Base-by-base conservation (phyloP, 2,329 filamentous ascomycete species). In the Aspergillus candidus region DNA sequence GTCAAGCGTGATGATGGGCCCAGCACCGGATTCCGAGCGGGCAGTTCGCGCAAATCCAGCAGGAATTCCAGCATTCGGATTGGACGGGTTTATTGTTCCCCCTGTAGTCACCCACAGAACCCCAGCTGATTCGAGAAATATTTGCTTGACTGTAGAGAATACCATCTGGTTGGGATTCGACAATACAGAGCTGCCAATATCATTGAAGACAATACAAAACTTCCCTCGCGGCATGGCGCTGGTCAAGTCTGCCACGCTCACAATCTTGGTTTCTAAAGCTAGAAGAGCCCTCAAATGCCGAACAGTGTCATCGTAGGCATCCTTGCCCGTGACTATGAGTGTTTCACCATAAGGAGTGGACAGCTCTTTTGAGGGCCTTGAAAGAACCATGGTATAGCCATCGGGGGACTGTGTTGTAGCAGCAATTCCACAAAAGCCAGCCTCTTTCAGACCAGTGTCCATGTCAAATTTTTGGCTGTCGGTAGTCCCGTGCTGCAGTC, bases 41-140 rank as follows among this genome's bases (percentile, higher is more conserved):
- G 58, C 57, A 11, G 58, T 59, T 33, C 58, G 45, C 40, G 56
- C 48, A 36, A 61, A 55, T 7, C 59, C 59, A 13, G 47, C 36
- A 5, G 46, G 44, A 6, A 61, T 38, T 3, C 43, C 51, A 5
- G 43, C 49, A 10, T 49, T 43, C 3, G 59, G 58, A 13, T 50
- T 43, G 5, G 10, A 33, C 0, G 50, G 22, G 2, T 46, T 37
- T 3, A 52, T 36, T 3, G 42, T 31, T 5, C 51, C 53, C 3
- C 58, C 58, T 15, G 39, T 37, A 4, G 55, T 57, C 3, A 61
- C 48, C 59, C 58, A 61, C 3, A 60, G 33, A 4, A 56, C 44
- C 1, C 54, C 50, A 1, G 18, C 38, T 34, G 55, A 53, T 5
- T 46, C 22, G 6, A 49, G 22, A 11, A 58, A 52, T 2, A 56